Evolutionary conservation across 345 rosid species (phyloP), one percentile per base, ranked within the genome.

Genomic region (Acer negundo): DNA sequence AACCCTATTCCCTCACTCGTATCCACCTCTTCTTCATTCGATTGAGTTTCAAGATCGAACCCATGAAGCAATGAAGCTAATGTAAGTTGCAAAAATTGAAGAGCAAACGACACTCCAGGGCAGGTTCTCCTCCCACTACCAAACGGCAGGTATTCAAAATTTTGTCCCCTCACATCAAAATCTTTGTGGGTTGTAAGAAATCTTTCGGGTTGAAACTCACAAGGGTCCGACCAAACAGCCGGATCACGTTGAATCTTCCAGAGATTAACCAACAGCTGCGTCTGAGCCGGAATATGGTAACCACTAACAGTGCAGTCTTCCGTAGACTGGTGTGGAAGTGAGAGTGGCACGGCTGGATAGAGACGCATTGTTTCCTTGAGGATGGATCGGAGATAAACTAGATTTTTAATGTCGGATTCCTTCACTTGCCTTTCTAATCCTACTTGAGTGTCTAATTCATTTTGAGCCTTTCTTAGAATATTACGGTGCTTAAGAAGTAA

Each of bases 161-260:
- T 26, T 31, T 76, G 72, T 3, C 87, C 87, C 11, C 44, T 72
- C 9, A 78, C 55, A 46, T 79, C 84, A 11, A 76, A 7, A 28
- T 79, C 28, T 12, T 73, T 68, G 2, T 74, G 53, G 0, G 56
- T 72, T 0, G 75, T 67, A 38, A 81, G 71, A 62, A 84, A 82
- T 31, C 87, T 68, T 56, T 82, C 87, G 0, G 83, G 84, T 5
- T 16, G 20, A 61, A 80, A 85, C 73, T 77, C 64, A 3, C 13
- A 12, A 1, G 85, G 87, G 16, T 72, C 53, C 2, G 77, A 10
- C 81, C 87, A 84, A 1, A 74, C 42, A 1, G 42, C 7, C 0
- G 81, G 83, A 58, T 84, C 83, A 3, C 80, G 31, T 0, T 79
- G 87, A 22, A 82, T 69, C 77, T 84, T 84, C 77, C 62, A 75